A percentile compares a stretch with the other conserved stretches of the same genome.
These are phyloP conservation scores for Ascocoryne sarcoides DNA, from an alignment of 2,329 filamentous ascomycete species.

Conservation along the genomic window DNA sequence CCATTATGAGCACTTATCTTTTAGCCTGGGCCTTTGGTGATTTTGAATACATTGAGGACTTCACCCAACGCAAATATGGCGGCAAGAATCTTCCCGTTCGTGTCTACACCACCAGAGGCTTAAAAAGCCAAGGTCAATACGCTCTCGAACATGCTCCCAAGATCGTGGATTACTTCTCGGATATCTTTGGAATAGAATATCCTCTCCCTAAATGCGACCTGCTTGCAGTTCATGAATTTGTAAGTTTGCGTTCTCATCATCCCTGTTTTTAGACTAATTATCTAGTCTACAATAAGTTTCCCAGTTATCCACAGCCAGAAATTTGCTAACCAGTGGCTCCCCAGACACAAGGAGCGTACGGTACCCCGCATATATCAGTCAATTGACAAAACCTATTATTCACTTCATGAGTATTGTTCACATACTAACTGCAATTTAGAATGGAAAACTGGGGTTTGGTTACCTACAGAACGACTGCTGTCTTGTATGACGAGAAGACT, in stretches of 20 bases:
- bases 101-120: conserved; percentile 90
- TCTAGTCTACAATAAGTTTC: conserved; percentile 7
- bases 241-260: conserved; percentile 28
- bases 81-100: conserved; percentile 86
- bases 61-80: conserved; percentile 83
- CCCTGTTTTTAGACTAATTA: conserved; percentile 1
- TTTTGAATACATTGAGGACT: conserved; percentile 91
- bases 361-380: not conserved
- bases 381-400: not conserved
- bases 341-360: conserved; percentile 62
- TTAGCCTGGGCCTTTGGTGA: conserved; percentile 93
- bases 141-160: conserved; percentile 86
- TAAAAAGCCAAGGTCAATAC: conserved; percentile 85
- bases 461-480: conserved; percentile 89
- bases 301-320: not conserved
- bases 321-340: conserved; percentile 33
- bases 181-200: conserved; percentile 89
- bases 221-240: conserved; percentile 89
- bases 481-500: conserved; percentile 89
- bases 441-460: conserved; percentile 80
- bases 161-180: conserved; percentile 93
- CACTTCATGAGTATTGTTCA: not conserved
- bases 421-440: conserved; percentile 7
- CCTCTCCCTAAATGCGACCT: conserved; percentile 88
- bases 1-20: conserved; percentile 86